phyloP scores from a whole-genome alignment of 2,329 filamentous ascomycete genomes.

The Fusarium protoensiforme region DNA sequence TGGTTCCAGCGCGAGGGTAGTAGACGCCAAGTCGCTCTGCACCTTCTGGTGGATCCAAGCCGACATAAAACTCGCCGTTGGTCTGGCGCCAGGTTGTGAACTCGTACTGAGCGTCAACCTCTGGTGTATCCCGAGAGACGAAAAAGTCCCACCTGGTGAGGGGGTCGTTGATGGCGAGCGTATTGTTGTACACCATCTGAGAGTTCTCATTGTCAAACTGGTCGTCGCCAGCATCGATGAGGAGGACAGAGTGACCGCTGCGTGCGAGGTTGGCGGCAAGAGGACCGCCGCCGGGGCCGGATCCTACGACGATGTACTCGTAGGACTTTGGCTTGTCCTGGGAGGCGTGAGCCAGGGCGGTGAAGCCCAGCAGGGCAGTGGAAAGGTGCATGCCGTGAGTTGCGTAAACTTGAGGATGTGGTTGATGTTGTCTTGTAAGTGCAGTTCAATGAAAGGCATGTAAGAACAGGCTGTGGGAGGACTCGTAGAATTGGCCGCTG shows the following conservation, averaged over 20 bases:
- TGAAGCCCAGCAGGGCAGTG: neutral
- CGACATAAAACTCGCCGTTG: neutral
- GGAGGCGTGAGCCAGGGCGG: neutral
- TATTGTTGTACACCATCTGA: neutral
- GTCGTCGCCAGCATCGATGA: neutral
- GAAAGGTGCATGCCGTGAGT: neutral
- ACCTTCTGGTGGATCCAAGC: neutral
- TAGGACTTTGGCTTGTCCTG: neutral
- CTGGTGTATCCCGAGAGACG: neutral
- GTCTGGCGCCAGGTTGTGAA: neutral
- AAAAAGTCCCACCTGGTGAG: neutral
- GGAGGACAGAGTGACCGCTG: neutral
- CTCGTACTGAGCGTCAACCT: neutral
- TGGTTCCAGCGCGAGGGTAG: neutral
- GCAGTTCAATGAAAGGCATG: neutral
- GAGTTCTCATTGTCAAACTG: neutral
- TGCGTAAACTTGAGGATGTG: neutral
- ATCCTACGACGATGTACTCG: neutral
- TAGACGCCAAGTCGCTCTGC: neutral
- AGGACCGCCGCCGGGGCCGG: neutral
- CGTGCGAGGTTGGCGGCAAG: neutral
- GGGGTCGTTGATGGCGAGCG: neutral
- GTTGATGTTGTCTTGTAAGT: neutral
- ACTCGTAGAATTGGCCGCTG: neutral
- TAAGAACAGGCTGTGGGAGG: neutral